Conservation (phyloP, 192 early-diverging fungal genomes). For the Backusella liffmaniae region DNA sequence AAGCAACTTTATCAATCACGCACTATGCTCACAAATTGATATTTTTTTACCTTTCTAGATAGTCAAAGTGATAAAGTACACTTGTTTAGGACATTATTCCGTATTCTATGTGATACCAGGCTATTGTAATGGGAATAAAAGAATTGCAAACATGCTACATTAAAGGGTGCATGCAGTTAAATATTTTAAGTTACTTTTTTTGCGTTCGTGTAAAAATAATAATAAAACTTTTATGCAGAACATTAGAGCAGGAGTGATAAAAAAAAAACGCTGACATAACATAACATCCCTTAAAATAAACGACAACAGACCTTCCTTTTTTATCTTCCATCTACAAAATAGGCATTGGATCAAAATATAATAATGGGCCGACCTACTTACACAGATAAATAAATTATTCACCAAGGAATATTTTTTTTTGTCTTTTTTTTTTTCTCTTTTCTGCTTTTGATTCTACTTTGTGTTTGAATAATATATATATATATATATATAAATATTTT, state of each 20-base stretch:
- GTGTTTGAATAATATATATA: neutral
- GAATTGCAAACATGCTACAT: constrained; percentile 3
- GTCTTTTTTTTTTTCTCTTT: neutral
- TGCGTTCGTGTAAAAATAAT: constrained; percentile 1
- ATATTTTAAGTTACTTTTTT: constrained; percentile 3
- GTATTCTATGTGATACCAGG: neutral
- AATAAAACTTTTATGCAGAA: constrained; percentile 1
- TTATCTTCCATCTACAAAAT: constrained; percentile 7
- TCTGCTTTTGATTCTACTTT: constrained; percentile 2
- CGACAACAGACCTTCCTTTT: constrained; percentile 7
- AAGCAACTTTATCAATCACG: neutral
- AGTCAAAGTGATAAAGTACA: neutral
- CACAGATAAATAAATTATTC: constrained; percentile 4
- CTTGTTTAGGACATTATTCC: neutral
- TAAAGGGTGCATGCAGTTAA: neutral
- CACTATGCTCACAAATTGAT: neutral
- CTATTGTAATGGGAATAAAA: constrained; percentile 6
- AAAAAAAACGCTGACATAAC: neutral
- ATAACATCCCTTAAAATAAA: constrained; percentile 9
- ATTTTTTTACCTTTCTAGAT: neutral
- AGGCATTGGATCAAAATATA: constrained; percentile 16
- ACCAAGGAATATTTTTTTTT: constrained; percentile 9
- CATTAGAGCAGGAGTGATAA: neutral
- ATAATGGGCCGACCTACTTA: constrained; percentile 12
- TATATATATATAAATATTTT: neutral